phyloP scores from a whole-genome alignment of 192 early-diverging fungal genomes.

The Coemansia sp. region DNA sequence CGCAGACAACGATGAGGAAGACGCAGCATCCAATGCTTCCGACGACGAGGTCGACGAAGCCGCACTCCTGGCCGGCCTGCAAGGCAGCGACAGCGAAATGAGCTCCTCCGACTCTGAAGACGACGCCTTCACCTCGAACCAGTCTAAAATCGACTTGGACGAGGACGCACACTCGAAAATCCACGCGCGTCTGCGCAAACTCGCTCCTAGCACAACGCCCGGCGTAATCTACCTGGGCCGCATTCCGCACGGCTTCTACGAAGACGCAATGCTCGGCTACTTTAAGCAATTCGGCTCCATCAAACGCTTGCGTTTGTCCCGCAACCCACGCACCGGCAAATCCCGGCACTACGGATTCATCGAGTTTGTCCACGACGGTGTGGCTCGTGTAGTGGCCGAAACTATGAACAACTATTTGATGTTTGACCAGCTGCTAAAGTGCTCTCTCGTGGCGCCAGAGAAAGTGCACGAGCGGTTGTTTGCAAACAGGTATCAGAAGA shows the following conservation, averaged over 20 bases:
- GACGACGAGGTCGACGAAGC: slow-evolving; percentile 40
- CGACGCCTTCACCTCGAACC: slow-evolving; percentile 18
- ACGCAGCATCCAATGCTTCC: slow-evolving; percentile 14
- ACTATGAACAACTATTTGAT: slow-evolving; percentile 97
- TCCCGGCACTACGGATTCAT: slow-evolving; percentile 96
- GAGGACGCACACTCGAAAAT: slow-evolving; percentile 11
- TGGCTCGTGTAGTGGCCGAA: slow-evolving; percentile 87
- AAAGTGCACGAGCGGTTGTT: slow-evolving; percentile 77
- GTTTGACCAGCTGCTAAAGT: slow-evolving; percentile 76
- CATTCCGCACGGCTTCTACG: slow-evolving; percentile 96
- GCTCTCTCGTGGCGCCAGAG: slow-evolving; percentile 68
- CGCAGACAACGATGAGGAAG: slow-evolving; percentile 16
- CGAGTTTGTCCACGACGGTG: slow-evolving; percentile 77
- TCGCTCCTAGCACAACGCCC: slow-evolving; percentile 9
- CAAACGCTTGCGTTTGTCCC: slow-evolving; percentile 70
- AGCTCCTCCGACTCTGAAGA: slow-evolving; percentile 34
- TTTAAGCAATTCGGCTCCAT: slow-evolving; percentile 94
- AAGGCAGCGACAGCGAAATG: slow-evolving; percentile 38
- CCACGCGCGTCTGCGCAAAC: slow-evolving; percentile 11
- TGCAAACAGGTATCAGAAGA: slow-evolving; percentile 48
- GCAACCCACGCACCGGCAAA: slow-evolving; percentile 89
- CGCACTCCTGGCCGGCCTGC: slow-evolving; percentile 42
- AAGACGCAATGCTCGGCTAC: slow-evolving; percentile 85
- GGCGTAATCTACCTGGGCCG: slow-evolving; percentile 88
- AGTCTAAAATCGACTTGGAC: slow-evolving; percentile 25